Evolutionary conservation across 169 alveolate species (phyloP), one percentile per base, ranked within the genome.

Genomic region (Miamiensis avidus): DNA sequence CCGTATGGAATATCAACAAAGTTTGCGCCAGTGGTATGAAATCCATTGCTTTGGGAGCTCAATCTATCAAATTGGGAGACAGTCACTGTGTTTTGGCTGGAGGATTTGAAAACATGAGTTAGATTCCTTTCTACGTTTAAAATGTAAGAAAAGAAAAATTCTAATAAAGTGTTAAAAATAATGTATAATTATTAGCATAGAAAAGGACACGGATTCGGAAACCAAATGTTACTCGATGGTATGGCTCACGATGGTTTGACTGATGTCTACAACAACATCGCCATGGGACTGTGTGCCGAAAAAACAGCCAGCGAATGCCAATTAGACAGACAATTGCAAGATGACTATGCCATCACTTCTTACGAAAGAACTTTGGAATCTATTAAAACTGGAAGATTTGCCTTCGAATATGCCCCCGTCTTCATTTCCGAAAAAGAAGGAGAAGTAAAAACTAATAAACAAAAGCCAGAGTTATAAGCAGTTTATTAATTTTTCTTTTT

Each of bases 251-350:
- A 96, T 78, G 98, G 97, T 29, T 86, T 96, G 29, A 85, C 94
- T 87, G 98, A 94, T 89, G 96, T 91, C 15, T 92, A 91, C 78
- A 90, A 91, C 84, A 88, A 90, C 31, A 90, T 93, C 69, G 95
- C 97, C 34, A 96, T 96, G 98, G 98, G 98, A 29, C 82, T 86
- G 76, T 95, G 97, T 73, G 95, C 97, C 34, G 99, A 96, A 89
- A 94, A 93, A 85, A 91, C 94, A 6, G 92, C 91, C 75, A 75
- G 75, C 69, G 96, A 95, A 77, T 85, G 90, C 83, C 92, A 94
- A 28, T 90, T 97, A 82, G 76, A 97, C 28, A 91, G 98, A 73
- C 93, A 91, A 79, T 96, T 94, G n/a, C 96, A 96, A 93, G 99
- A 97, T 86, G 93, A 84, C 1, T 96, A 83, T 78, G 94, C 98